These are phyloP conservation scores for Penicillium turbatum DNA, from an alignment of 495 filamentous ascomycete species.

Conservation along the genomic window DNA sequence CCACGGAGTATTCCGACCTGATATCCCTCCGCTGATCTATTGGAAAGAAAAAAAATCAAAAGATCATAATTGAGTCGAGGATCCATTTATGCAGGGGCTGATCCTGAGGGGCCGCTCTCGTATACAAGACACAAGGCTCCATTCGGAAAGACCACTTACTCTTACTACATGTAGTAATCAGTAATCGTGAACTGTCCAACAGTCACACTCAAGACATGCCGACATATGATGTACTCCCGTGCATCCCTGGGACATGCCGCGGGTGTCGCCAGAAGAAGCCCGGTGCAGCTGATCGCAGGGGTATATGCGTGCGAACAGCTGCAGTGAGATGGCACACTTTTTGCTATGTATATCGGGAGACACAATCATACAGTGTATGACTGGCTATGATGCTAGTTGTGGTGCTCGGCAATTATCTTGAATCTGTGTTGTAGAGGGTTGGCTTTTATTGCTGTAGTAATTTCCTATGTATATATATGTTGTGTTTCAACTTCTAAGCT, in stretches of 20 bases:
- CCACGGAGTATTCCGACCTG: too few species aligned
- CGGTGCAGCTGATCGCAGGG: constrained; percentile 20
- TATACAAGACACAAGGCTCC: constrained; percentile 14
- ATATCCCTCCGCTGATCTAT: too few species aligned
- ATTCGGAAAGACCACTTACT: background rate
- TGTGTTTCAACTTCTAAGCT: too few species aligned
- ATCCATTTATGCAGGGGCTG: background rate
- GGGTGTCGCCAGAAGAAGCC: constrained; percentile 11
- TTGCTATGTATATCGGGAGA: background rate
- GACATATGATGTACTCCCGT: background rate
- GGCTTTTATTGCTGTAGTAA: background rate
- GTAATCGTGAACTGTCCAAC: background rate
- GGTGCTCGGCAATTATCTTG: background rate
- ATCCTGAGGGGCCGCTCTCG: background rate
- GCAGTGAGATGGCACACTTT: constrained; percentile 26
- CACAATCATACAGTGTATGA: background rate
- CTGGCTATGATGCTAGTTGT: background rate
- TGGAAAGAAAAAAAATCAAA: too few species aligned
- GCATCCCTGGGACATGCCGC: background rate
- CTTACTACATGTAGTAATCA: too few species aligned
- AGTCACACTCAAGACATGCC: background rate
- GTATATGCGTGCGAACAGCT: constrained; percentile 13
- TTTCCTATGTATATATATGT: background rate
- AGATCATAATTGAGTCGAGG: too few species aligned
- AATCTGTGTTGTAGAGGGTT: background rate